A percentile compares a stretch with the other conserved stretches of the same genome.
phyloP scores from a whole-genome alignment of 129 eudicot species.

The Centella asiatica region DNA sequence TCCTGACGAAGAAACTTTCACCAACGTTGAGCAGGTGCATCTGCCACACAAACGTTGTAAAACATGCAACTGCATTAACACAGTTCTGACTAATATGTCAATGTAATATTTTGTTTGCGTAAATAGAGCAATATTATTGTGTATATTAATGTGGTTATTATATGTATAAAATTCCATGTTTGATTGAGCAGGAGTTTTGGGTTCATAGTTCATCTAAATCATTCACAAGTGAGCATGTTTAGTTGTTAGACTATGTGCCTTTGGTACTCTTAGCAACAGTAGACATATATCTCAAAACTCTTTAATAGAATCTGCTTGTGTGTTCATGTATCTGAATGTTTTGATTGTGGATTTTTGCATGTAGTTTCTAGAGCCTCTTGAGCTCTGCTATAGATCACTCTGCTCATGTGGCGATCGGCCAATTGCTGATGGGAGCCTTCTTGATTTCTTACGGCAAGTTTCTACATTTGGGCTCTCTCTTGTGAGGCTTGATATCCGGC shows the following conservation, averaged over 20 bases:
- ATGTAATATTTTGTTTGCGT: no score
- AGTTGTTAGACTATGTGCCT: background rate
- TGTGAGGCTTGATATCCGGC: slow-evolving; percentile 70
- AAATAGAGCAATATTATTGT: background rate
- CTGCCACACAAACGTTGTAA: background rate
- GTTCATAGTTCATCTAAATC: background rate
- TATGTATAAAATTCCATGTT: background rate
- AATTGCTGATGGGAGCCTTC: slow-evolving; percentile 79
- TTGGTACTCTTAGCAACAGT: no score
- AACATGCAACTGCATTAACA: background rate
- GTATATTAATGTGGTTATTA: background rate
- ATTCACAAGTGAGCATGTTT: background rate
- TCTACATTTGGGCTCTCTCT: slow-evolving; percentile 78
- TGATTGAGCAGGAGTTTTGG: background rate
- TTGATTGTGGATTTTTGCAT: background rate
- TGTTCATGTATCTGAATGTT: background rate
- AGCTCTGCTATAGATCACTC: slow-evolving; percentile 71
- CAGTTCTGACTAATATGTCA: background rate
- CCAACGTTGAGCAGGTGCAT: slow-evolving; percentile 52
- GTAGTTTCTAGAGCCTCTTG: slow-evolving; percentile 79
- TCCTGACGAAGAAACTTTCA: slow-evolving; percentile 48
- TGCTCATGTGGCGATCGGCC: slow-evolving; percentile 78
- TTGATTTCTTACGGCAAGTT: slow-evolving; percentile 79
- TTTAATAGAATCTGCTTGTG: no score
- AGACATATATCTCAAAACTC: background rate